Conservation (phyloP, 1,139 yeast genomes). For the Candida glucosophila region DNA sequence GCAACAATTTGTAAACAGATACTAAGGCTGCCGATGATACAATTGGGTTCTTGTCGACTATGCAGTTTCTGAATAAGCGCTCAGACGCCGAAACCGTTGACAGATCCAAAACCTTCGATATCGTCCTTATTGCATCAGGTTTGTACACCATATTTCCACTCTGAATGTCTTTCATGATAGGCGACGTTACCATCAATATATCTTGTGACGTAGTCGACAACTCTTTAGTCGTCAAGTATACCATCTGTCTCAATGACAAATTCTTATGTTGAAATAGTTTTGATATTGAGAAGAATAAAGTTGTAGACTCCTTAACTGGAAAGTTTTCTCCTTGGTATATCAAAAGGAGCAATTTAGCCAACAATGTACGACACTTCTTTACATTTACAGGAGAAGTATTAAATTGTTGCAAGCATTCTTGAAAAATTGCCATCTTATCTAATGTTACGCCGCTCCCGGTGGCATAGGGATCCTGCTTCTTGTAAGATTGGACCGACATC, state of each 20-base stretch:
- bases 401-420: slow-evolving; percentile 89
- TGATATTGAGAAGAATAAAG: slow-evolving; percentile 86
- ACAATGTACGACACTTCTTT: slow-evolving; percentile 69
- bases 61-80: slow-evolving; percentile 83
- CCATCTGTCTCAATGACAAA: slow-evolving; percentile 85
- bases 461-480: slow-evolving; percentile 68
- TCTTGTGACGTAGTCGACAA: slow-evolving; percentile 79
- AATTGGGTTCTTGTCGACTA: slow-evolving; percentile 84
- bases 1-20: slow-evolving; percentile 81
- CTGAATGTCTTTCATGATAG: slow-evolving; percentile 96
- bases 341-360: slow-evolving; percentile 65
- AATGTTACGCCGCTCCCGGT: slow-evolving; percentile 48
- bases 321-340: slow-evolving; percentile 76
- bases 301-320: slow-evolving; percentile 85
- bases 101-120: slow-evolving; percentile 83
- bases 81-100: slow-evolving; percentile 93
- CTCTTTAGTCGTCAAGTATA: slow-evolving; percentile 89
- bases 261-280: slow-evolving; percentile 92
- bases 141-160: slow-evolving; percentile 78
- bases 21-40: slow-evolving; percentile 90
- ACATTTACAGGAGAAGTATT: slow-evolving; percentile 89
- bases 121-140: slow-evolving; percentile 91
- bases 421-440: slow-evolving; percentile 96
- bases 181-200: slow-evolving; percentile 93
- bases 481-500: slow-evolving; percentile 78